Evolutionary conservation across 441 rosid genomes (phyloP), one percentile per base, ranked within the genome.

Genomic region (Populus tomentosa): DNA sequence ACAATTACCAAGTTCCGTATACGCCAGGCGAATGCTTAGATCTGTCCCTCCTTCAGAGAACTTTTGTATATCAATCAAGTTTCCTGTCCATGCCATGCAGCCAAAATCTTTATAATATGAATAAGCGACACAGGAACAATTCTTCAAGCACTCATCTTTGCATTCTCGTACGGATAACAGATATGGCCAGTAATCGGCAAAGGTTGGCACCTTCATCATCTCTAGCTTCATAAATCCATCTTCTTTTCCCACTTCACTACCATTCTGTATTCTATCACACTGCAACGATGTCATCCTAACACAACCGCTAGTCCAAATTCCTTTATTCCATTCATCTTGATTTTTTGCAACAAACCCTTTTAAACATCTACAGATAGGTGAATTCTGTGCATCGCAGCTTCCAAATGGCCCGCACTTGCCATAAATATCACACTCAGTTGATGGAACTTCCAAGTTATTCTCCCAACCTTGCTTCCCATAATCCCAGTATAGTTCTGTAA

Each of bases 151-250:
- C 8, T 35, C 38, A 5, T 33, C 13, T 68, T 3, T 42, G 80
- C 87, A 86, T 24, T 73, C 53, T 56, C 77, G 76, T 46, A 77
- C 86, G 5, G 1, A 11, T n/a, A 70, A 30, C 7, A 4, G 20
- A 30, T 72, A 61, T 26, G 83, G 80, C 81, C 68, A 0, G 38
- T 35, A 69, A 13, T 73, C 77, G 3, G 81, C 83, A 5, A 72
- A 74, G 50, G 74, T 82, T 7, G 92, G 92, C 42, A 86, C 80
- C 79, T 35, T 35, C 38, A 35, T 35, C 67, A n/a, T 77, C 63
- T 70, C 72, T 10, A 82, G 33, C 78, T 75, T 86, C 36, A 77
- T 33, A 76, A 89, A 90, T 30, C 79, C 82, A 77, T 87, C 94
- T 66, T 1, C 65, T 71, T 80, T 84, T 35, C 81, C 83, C 7